Evolutionary conservation across 73 alveolate species (phyloP).

Genomic region (Uronychia setigera): DNA sequence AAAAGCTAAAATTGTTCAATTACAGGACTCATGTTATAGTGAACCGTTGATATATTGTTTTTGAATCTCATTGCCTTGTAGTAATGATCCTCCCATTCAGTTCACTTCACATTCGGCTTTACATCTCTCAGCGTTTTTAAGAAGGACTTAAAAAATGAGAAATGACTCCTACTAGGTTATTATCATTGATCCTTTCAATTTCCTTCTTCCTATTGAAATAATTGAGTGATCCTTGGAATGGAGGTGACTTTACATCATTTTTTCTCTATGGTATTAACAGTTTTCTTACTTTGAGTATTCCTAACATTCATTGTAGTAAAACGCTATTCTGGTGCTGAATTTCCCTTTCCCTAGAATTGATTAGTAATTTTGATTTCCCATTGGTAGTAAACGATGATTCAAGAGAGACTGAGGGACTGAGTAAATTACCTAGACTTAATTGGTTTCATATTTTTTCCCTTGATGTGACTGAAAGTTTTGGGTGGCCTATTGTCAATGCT

Average conservation of each 20-base stretch:
- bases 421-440: background rate
- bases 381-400: no score
- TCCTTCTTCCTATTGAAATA: background rate
- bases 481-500: conserved; percentile 2
- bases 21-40: no score
- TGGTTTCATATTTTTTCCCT: background rate
- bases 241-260: background rate
- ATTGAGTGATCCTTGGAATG: background rate
- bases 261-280: background rate
- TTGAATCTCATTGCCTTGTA: background rate
- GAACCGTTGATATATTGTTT: background rate
- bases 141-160: background rate
- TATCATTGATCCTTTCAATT: background rate
- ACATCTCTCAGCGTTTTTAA: background rate
- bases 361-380: no score
- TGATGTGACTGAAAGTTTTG: background rate
- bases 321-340: background rate
- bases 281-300: background rate
- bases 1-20: no score
- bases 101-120: background rate
- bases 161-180: background rate
- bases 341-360: background rate
- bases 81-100: background rate
- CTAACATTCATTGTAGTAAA: background rate
- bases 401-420: no score